Percentiles rank a stretch among this genome's conserved stretches.
These are phyloP conservation scores for Diophrys sp. DNA, from an alignment of 73 alveolate genomes.

Conservation along the genomic window DNA sequence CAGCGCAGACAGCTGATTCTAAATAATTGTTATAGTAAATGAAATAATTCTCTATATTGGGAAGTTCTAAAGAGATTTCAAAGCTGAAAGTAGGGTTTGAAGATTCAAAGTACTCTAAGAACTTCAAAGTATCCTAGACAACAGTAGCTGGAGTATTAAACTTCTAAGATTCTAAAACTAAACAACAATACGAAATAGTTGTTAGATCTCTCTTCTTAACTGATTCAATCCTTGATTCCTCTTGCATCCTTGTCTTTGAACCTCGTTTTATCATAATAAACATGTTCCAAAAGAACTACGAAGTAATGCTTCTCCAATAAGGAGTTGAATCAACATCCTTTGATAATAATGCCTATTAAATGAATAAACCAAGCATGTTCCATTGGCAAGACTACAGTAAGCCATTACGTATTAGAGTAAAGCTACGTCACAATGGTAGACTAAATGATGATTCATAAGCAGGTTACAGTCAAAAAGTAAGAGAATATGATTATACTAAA, in stretches of 20 bases:
- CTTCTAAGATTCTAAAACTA: neutral
- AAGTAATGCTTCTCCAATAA: no score
- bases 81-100: neutral
- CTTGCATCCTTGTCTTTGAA: neutral
- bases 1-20: no score
- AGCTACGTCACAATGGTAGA: neutral
- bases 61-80: neutral
- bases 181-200: neutral
- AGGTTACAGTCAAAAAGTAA: no score
- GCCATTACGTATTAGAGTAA: neutral
- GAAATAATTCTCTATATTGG: no score
- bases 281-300: neutral
- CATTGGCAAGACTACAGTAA: constrained; percentile 1
- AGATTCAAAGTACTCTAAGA: neutral
- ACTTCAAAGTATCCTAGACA: neutral
- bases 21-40: no score
- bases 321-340: neutral
- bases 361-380: neutral
- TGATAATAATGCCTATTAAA: neutral
- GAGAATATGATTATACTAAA: neutral
- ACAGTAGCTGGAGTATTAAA: neutral
- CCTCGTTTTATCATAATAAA: neutral
- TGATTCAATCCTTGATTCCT: neutral
- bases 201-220: neutral
- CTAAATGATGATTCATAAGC: neutral